Conservation (phyloP, 208 protist genomes). For the Porcisia hertigi region DNA sequence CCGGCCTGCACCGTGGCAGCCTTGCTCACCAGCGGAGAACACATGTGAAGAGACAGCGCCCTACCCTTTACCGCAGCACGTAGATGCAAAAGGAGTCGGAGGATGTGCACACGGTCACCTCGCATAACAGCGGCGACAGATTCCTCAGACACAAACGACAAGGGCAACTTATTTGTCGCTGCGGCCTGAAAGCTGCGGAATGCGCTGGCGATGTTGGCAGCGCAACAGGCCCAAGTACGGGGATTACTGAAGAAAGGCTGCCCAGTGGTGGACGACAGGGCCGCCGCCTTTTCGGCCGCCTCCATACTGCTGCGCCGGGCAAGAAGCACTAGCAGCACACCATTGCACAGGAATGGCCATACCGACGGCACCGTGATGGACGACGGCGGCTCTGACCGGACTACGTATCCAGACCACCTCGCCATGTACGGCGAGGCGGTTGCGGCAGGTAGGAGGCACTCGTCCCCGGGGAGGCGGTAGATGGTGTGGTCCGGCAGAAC, state of each 20-base stretch:
- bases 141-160: constrained; percentile 16
- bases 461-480: constrained; percentile 63
- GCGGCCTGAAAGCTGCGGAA: constrained; percentile 35
- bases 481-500: constrained; percentile 53
- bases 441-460: constrained; percentile 53
- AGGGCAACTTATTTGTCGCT: not conserved
- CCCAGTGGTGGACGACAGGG: not conserved
- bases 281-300: not conserved
- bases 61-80: constrained; percentile 15
- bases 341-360: constrained; percentile 82
- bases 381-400: constrained; percentile 25
- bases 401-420: constrained; percentile 23
- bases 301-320: constrained; percentile 31
- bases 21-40: not conserved
- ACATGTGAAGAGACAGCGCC: not conserved
- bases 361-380: constrained; percentile 69
- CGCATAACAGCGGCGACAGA: constrained; percentile 40
- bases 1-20: not conserved
- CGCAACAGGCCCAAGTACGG: constrained; percentile 48
- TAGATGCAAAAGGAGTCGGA: constrained; percentile 40
- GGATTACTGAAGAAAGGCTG: constrained; percentile 47
- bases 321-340: constrained; percentile 53
- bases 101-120: constrained; percentile 50
- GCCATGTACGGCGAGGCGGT: constrained; percentile 59
- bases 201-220: constrained; percentile 50